Evolutionary conservation across 345 rosid genomes (phyloP).

Genomic region (Theobroma cacao): DNA sequence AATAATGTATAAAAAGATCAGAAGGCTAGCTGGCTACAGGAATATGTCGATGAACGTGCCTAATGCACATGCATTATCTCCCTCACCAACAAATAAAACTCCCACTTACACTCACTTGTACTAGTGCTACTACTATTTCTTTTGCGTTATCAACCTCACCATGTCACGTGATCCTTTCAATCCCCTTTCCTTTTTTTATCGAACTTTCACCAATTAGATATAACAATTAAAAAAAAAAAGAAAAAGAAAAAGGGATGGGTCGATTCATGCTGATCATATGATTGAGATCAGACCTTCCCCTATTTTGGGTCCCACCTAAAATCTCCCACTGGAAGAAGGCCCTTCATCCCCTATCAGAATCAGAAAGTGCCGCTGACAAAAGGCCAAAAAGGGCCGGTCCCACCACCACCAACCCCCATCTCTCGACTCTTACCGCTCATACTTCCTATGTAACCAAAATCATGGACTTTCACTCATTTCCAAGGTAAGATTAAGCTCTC

Average conservation of each 20-base stretch:
- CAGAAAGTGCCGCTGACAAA: not conserved
- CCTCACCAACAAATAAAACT: not conserved
- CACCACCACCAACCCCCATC: not conserved
- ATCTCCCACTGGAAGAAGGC: not conserved
- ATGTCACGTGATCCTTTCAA: not conserved
- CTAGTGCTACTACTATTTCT: not conserved
- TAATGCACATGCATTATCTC: constrained; percentile 7
- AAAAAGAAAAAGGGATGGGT: not conserved
- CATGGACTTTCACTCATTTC: too few species aligned
- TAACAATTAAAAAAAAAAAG: too few species aligned
- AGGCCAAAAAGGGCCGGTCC: not conserved
- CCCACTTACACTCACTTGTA: not conserved
- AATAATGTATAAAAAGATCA: not conserved
- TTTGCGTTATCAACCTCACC: not conserved
- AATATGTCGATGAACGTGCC: constrained; percentile 15
- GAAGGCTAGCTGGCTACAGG: not conserved
- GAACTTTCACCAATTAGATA: not conserved
- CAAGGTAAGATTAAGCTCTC: too few species aligned
- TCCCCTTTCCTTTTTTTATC: not conserved
- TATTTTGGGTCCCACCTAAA: not conserved
- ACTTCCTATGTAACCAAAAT: too few species aligned
- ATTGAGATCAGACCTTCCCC: not conserved
- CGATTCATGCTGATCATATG: not conserved
- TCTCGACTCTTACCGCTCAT: not conserved
- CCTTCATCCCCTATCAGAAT: not conserved